These are phyloP conservation scores for Salvia splendens DNA, from an alignment of 257 asterid species.

Conservation along the genomic window DNA sequence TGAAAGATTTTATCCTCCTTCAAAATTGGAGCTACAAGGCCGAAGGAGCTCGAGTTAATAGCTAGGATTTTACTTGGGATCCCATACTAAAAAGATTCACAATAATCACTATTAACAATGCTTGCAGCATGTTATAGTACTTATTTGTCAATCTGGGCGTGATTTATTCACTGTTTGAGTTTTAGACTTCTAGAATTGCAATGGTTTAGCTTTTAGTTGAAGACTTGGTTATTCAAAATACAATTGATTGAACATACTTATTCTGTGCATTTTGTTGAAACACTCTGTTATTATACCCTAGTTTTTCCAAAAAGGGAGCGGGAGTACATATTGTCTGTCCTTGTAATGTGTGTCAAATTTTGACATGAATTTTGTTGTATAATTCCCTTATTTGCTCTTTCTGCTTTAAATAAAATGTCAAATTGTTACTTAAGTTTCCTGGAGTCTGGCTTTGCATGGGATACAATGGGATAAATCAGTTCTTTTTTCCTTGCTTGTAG, in stretches of 20 bases:
- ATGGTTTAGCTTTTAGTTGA: background rate
- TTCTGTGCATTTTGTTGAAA: constrained; percentile 18
- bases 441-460: constrained; percentile 18
- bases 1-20: constrained; percentile 2
- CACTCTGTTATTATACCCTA: background rate
- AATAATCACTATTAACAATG: background rate
- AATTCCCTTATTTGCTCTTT: constrained; percentile 11
- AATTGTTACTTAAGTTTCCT: constrained; percentile 19
- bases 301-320: background rate
- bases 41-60: constrained; percentile 5
- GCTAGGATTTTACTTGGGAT: constrained; percentile 19
- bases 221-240: background rate
- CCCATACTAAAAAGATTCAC: background rate
- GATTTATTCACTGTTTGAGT: background rate
- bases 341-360: background rate
- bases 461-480: constrained; percentile 8
- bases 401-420: constrained; percentile 5
- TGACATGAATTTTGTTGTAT: background rate
- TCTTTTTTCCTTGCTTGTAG: constrained; percentile 47
- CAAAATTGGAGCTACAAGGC: constrained; percentile 13
- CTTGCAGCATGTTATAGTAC: background rate
- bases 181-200: background rate
- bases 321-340: background rate
- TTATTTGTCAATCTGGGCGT: background rate
- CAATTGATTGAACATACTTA: background rate